Base-by-base conservation (phyloP, 257 asterid genomes). In the Nicotiana tomentosiformis region DNA sequence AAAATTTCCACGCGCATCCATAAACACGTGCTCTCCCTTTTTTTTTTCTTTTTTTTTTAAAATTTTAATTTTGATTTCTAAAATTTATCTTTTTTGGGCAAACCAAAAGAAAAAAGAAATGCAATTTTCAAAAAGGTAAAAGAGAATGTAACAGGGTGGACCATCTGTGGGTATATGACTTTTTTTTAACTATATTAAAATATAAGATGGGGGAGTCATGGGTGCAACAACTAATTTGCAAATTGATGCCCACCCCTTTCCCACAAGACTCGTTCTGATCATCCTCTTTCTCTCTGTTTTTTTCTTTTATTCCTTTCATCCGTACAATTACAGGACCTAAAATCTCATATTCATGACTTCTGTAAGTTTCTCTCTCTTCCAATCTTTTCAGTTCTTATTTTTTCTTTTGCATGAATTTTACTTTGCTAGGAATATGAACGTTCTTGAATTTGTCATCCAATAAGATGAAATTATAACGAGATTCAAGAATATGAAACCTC, bases 161-260 rank as follows among this genome's bases (percentile, higher is more conserved):
- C 67, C 43, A 5, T 1, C 3, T 18, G n/a, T 14, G 5, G 16
- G 58, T 9, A 43, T 39, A 23, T 53, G 80, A 76, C 80, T 49
- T 74, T 53, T 43, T 65, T 74, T 49, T 29, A 18, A 26, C 23
- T 14, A 46, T 49, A 11, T 4, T 29, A 74, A 76, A 51, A 14
- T 76, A 76, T 30, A 51, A 51, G 53, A 76, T 26, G 80, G 46
- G 46, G 26, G 26, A 23, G 80, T 76, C 80, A 76, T 76, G 80
- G 80, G 64, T 51, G 80, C 80, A 51, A 76, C 80, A 26, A 76
- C 80, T 76, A 74, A 49, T 14, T 74, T 49, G 43, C 80, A 51
- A 74, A 7, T 74, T 76, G 80, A 26, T 51, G 51, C 9, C 26
- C 64, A 51, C 43, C 35, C 64, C 80, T 76, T 76, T 76, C 16